Base-by-base conservation (phyloP, 257 asterid genomes). In the Oldenlandia corymbosa region DNA sequence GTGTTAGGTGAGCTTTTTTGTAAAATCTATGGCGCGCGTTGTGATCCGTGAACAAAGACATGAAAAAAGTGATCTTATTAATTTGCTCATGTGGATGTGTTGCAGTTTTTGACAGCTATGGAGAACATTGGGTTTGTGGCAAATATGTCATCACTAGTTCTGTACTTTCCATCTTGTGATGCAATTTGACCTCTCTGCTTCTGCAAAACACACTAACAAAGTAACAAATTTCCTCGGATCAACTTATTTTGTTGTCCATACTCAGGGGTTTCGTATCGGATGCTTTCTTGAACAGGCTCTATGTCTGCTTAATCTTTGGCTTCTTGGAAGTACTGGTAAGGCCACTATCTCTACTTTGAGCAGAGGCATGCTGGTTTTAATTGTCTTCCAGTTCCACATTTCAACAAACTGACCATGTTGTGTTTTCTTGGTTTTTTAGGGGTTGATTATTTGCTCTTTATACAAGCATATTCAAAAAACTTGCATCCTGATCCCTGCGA, bases 191-290 rank as follows among this genome's bases (percentile, higher is more conserved):
- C 34, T 71, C 9, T 56, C 65, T 37, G 57, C 64, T 20, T 74
- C 87, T 13, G 83, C 87, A 32, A 84, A 81, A n/a, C n/a, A n/a
- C n/a, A n/a, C n/a, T n/a, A n/a, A n/a, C n/a, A n/a, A n/a, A n/a
- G n/a, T n/a, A n/a, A n/a, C n/a, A n/a, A n/a, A n/a, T n/a, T n/a
- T 74, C 66, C 81, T 6, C 78, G 76, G 55, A 81, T 87, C 53
- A 81, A 81, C 72, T 84, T 81, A 69, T 10, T 84, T 69, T 79
- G 68, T 83, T 83, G 65, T 78, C 86, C 48, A 68, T 84, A 37
- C 37, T 81, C 26, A 83, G 90, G 46, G 83, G 85, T 43, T 81
- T 76, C 72, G 75, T 83, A 58, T 80, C 90, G 2, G 82, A 81
- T 62, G 72, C 87, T 26, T 84, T 76, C 61, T 50, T 84, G 55